Conservation (phyloP, 1,284 basidiomycete species). For the Thecaphora thlaspeos region DNA sequence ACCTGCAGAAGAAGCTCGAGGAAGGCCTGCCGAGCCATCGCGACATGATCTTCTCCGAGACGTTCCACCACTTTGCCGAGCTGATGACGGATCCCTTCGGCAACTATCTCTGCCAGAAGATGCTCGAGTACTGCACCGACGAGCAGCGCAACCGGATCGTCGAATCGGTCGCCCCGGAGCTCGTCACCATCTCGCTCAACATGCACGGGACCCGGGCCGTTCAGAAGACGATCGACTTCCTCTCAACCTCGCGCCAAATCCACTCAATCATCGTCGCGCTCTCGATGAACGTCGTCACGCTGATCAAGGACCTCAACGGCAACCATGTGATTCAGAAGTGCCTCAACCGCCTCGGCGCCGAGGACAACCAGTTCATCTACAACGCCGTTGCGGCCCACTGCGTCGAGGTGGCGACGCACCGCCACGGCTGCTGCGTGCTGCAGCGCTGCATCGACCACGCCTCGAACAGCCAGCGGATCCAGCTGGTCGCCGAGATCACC, state of each 20-base stretch:
- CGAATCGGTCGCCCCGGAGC: conserved; percentile 92
- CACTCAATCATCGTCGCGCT: conserved; percentile 95
- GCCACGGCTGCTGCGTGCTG: conserved; percentile 97
- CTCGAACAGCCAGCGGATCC: conserved; percentile 88
- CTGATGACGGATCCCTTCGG: conserved; percentile 99
- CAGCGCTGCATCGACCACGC: conserved; percentile 99
- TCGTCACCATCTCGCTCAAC: conserved; percentile 97
- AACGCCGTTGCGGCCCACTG: conserved; percentile 98
- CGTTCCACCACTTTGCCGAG: conserved; percentile 95
- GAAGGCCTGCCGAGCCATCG: conserved; percentile 75
- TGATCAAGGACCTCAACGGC: conserved; percentile 99
- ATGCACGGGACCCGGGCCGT: conserved; percentile 99
- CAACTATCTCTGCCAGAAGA: conserved; percentile 98
- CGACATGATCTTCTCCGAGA: conserved; percentile 99
- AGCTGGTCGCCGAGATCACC: conserved; percentile 98
- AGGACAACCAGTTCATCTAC: conserved; percentile 99
- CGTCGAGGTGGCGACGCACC: conserved; percentile 98
- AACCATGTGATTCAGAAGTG: conserved; percentile 99
- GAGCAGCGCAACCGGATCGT: conserved; percentile 96
- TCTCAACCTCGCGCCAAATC: conserved; percentile 71
- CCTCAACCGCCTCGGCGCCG: conserved; percentile 91
- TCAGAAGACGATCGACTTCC: conserved; percentile 99
- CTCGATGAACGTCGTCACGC: conserved; percentile 93
- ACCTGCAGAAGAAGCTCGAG: conserved; percentile 98
- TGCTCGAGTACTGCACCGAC: conserved; percentile 94